Base-by-base conservation (phyloP, 768 basidiomycete genomes). In the Tylopilus felleus region DNA sequence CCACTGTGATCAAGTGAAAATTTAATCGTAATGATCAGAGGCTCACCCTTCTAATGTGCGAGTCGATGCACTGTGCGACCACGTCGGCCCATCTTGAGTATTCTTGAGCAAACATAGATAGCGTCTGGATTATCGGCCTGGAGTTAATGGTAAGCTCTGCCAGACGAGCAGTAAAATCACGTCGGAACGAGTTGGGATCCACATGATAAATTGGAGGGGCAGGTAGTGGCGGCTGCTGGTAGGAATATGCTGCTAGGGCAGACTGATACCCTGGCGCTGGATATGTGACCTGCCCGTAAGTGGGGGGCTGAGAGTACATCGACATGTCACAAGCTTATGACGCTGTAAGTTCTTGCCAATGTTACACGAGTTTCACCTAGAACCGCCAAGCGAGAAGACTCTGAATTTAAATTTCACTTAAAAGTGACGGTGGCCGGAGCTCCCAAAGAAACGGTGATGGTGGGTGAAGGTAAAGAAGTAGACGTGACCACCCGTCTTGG, bases 51-150 rank as follows among this genome's bases (percentile, higher is more conserved):
- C 88, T 81, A 49, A 95, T 90, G 60, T 94, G 91, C n/a, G 77
- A 73, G 62, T 93, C 90, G 33, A 96, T 71, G 67, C 88, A 90
- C 59, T 90, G 82, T 1, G 84, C 84, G 23, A 95, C 88, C 57
- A 91, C 83, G 49, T 86, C 83, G 51, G 86, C 82, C 73, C 84
- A 91, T 40, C 87, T 82, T 36, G 81, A 73, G 68, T 89, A 87
- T 51, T 96, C 90, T 73, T 93, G 89, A 49, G 97, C 96, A 61
- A 90, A 81, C 80, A 94, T 85, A 31, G 97, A 98, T 16, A 99
- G 74, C 56, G 81, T 82, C 74, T 97, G 93, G 60, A 99, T 99
- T 57, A 97, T 84, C 10, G 93, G 88, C 65, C 94, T 86, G 61
- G 94, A 96, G 74, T 98, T 99, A 78, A 94, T 86, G 48, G 85